Base-by-base conservation (phyloP, 2,329 filamentous ascomycete genomes). In the Fusarium chlamydosporum region DNA sequence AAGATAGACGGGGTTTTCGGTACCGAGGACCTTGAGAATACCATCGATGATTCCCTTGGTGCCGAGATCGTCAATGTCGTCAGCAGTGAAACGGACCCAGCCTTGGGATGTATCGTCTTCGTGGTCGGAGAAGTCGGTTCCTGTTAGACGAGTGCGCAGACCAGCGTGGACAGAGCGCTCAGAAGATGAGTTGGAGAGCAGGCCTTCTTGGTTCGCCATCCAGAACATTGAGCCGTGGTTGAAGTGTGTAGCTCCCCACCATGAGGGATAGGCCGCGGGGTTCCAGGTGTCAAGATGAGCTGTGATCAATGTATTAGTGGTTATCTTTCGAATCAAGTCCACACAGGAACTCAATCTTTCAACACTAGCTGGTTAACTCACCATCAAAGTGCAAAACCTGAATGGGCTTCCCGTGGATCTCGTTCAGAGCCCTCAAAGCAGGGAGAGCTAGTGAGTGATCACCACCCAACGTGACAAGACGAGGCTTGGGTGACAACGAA, bases 201-300 rank as follows among this genome's bases (percentile, higher is more conserved):
- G 82, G 0, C 92, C 92, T 78, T 97, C 94, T 31, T 89, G 89
- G 48, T 90, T 89, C 7, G 94, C 94, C 71, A 95, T 86, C 91
- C 93, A 95, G 84, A 97, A 97, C 89, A 97, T 96, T 71, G 88
- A 92, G 6, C 94, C 94, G 79, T 97, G 94, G 75, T 90, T 97
- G 82, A 96, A 96, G 71, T 90, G 76, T 8, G 78, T 78, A n/a
- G 72, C 67, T 38, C 77, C 77, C 94, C 94, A 97, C 56, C 89
- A 88, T 16, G 86, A 89, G 0, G 92, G 92, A 79, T 96, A 97
- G 71, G 92, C 91, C 26, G 84, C 86, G 3, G 93, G 92, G 76
- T 95, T 90, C 92, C 93, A 96, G 4, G 93, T 96, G 76, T 96
- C 93, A 3, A 96, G 85, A 77, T 96, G 92, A 20, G 81, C 82